Conservation (phyloP, 31 red algal genomes). For the Asparagopsis taxiformis region DNA sequence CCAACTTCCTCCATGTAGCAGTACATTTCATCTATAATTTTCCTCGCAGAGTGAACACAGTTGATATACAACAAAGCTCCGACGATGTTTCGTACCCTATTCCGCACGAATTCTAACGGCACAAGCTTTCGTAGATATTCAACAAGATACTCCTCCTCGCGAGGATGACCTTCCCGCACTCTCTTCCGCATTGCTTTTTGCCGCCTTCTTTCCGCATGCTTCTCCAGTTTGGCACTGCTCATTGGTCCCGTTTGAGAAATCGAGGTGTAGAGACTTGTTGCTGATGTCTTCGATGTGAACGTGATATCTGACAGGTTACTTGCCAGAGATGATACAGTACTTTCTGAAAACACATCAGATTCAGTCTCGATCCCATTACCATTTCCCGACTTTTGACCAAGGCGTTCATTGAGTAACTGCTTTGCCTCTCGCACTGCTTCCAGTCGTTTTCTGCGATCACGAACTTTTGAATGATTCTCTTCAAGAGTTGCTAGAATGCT, state of each 20-base stretch:
- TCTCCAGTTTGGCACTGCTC: conserved; percentile 41
- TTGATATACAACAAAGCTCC: conserved; percentile 31
- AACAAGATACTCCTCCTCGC: conserved; percentile 42
- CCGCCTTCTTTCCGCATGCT: conserved; percentile 49
- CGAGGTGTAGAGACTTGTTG: conserved; percentile 54
- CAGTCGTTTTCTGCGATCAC: conserved; percentile 31
- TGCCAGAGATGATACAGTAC: conserved; percentile 40
- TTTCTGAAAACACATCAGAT: conserved; percentile 66
- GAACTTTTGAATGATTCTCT: conserved; percentile 37
- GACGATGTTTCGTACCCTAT: conserved; percentile 7
- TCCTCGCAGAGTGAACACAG: neutral
- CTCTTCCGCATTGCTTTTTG: conserved; percentile 26
- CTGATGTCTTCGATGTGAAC: conserved; percentile 45
- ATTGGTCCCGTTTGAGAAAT: conserved; percentile 50
- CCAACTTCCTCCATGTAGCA: neutral
- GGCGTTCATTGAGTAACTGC: conserved; percentile 6
- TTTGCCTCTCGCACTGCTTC: conserved; percentile 42
- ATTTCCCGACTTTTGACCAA: neutral
- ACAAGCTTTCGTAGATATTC: conserved; percentile 39
- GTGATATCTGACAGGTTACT: conserved; percentile 59
- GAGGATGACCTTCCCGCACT: conserved; percentile 52
- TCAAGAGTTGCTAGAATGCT: neutral
- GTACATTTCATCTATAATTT: conserved; percentile 2
- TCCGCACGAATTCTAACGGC: conserved; percentile 25
- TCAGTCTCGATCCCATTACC: conserved; percentile 15